These are phyloP conservation scores for Ceratocystis eucalypticola DNA, from an alignment of 2,329 filamentous ascomycete species.

Conservation along the genomic window DNA sequence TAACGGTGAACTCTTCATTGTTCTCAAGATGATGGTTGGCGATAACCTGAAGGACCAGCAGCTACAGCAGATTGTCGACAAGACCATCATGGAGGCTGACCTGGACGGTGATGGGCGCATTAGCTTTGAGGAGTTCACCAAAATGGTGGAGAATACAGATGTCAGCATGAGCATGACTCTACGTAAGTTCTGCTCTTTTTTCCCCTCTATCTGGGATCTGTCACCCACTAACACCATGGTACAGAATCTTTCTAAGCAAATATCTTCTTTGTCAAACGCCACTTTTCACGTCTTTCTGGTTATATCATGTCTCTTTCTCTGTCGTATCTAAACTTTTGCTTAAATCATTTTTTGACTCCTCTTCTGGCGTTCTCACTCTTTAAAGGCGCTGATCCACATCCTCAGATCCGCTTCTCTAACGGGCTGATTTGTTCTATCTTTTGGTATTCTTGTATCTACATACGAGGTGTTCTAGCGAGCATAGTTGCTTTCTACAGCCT, in stretches of 20 bases:
- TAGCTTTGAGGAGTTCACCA: constrained; percentile 96
- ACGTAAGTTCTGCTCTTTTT: constrained; percentile 32
- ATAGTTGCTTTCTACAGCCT: too few relatives aligned
- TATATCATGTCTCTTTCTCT: neutral
- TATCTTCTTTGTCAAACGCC: neutral
- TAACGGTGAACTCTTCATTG: constrained; percentile 97
- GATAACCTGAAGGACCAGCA: constrained; percentile 99
- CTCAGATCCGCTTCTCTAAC: too few relatives aligned
- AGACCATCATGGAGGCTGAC: constrained; percentile 99
- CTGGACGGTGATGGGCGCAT: constrained; percentile 93
- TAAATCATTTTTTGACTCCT: neutral
- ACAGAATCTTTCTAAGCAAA: constrained; percentile 16
- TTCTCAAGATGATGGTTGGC: constrained; percentile 99
- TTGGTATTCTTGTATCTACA: neutral
- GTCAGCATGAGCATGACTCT: constrained; percentile 63
- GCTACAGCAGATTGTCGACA: constrained; percentile 97
- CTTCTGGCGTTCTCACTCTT: neutral
- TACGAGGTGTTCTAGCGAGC: neutral
- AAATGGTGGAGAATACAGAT: constrained; percentile 95
- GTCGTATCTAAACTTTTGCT: neutral
- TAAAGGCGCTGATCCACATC: neutral
- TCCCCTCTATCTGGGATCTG: neutral
- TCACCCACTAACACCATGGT: neutral
- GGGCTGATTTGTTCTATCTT: neutral
- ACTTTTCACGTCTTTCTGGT: neutral